Base-by-base conservation (phyloP, 345 rosid genomes). In the Lepidium africanum region DNA sequence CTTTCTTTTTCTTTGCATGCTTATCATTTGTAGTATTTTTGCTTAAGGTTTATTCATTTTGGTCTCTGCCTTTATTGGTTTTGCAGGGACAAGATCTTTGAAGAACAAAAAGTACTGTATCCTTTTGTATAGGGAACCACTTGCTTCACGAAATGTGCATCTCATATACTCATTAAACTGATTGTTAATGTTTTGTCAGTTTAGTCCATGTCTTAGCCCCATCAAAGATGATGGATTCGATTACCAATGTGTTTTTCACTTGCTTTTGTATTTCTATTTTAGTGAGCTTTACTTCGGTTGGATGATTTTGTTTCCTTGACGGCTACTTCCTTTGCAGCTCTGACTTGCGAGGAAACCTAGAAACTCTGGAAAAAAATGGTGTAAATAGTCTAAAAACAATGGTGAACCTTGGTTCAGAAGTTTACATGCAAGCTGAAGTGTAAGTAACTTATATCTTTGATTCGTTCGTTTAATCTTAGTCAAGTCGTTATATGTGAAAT, bases 401-500 rank as follows among this genome's bases (percentile, higher is more conserved):
- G 86, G 96, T 91, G 66, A 91, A 94, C 71, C 83, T 94, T n/a
- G 99, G 97, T 58, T 91, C 99, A 68, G 96, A 91, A 71, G 91
- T 94, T 10, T 89, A 87, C 80, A 71, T 89, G 96, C 97, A 94
- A 76, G 96, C 97, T 37, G 90, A 89, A 79, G 96, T 89, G 96
- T 91, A 82, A 66, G 96, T 76, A 21, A 47, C 59, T 59, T 19
- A 48, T 76, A 5, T 13, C 72, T 42, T 36, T 56, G 62, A 6
- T 50, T 70, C 38, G 42, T 64, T 57, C 32, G 0, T 70, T 16
- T 53, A 13, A 27, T 52, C 21, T 37, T 68, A 50, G 63, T 7
- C 17, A 36, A 60, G 7, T 52, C 33, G 6, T 41, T 52, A 53
- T 40, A 15, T 37, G 14, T 15, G 40, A 33, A 15, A 37, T 36